Percentiles rank a stretch among this genome's conserved stretches.
Evolutionary conservation across 768 basidiomycete species (phyloP).

Genomic region (Podaxis rugospora): DNA sequence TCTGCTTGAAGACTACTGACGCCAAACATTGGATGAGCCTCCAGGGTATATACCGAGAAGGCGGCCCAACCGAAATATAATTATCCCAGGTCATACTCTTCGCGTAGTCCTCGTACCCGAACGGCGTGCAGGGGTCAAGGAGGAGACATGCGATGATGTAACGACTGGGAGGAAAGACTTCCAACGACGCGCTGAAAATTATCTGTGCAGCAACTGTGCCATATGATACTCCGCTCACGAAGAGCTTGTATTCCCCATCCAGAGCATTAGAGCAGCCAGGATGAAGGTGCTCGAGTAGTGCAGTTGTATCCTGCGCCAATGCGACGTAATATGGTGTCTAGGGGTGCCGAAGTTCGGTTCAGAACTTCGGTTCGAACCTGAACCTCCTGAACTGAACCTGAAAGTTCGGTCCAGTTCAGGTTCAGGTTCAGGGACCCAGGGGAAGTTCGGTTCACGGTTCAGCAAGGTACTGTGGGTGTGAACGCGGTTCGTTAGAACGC

Average conservation of each 20-base stretch:
- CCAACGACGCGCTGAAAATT: slow-evolving; percentile 46
- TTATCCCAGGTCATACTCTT: slow-evolving; percentile 40
- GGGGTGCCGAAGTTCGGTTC: too few species aligned
- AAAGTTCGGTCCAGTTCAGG: too few species aligned
- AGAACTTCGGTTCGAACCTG: too few species aligned
- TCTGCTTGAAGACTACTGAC: slow-evolving; percentile 24
- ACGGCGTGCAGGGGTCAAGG: slow-evolving; percentile 41
- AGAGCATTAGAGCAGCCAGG: slow-evolving; percentile 25
- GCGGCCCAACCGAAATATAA: slow-evolving; percentile 45
- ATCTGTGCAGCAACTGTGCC: slow-evolving; percentile 55
- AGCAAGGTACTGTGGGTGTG: too few species aligned
- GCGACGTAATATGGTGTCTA: slow-evolving; percentile 34
- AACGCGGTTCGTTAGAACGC: too few species aligned
- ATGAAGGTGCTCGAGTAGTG: slow-evolving; percentile 47
- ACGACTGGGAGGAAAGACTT: slow-evolving; percentile 45
- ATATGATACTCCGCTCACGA: slow-evolving; percentile 49
- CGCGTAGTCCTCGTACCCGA: slow-evolving; percentile 38
- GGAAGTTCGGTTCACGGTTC: too few species aligned
- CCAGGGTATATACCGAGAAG: slow-evolving; percentile 37
- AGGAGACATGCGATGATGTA: slow-evolving; percentile 45
- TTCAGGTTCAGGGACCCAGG: too few species aligned
- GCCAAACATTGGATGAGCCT: slow-evolving; percentile 29
- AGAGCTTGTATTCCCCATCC: slow-evolving; percentile 33
- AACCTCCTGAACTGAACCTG: too few species aligned
- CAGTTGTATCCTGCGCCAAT: slow-evolving; percentile 39